These are phyloP conservation scores for Oryza coarctata DNA, from an alignment of 176 grass and related monocot genomes.

Conservation along the genomic window DNA sequence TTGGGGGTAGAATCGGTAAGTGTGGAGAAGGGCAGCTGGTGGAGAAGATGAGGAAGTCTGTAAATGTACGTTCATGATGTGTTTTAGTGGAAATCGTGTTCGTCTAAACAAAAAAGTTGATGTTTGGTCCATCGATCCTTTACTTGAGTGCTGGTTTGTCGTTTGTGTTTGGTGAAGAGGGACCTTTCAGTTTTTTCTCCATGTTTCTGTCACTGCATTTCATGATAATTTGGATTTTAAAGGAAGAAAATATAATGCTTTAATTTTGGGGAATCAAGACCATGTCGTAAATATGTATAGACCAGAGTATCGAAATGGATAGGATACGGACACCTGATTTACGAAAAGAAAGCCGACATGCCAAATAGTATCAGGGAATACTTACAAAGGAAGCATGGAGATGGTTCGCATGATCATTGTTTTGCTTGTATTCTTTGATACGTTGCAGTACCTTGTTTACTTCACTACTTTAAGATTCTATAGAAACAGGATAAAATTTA, in stretches of 20 bases:
- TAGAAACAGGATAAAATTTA: not conserved
- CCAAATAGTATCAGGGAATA: not conserved
- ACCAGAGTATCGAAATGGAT: not conserved
- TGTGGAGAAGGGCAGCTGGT: not conserved
- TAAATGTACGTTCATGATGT: not conserved
- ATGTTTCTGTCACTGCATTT: constrained; percentile 4
- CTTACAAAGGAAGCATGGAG: not conserved
- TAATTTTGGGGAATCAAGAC: not conserved
- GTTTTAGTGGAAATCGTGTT: not conserved
- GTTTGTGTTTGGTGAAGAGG: constrained; percentile 1
- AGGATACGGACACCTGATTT: not conserved
- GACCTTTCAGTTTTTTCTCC: not conserved
- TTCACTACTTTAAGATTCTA: not conserved
- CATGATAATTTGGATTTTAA: not conserved
- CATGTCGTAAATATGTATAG: not conserved
- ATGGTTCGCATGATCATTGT: not conserved
- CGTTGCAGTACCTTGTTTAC: not conserved
- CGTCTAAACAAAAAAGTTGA: not conserved
- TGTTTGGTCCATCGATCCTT: not conserved
- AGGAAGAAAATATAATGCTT: not conserved
- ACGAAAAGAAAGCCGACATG: not conserved
- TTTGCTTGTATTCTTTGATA: not conserved
- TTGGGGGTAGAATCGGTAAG: not conserved
- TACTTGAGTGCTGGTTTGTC: not conserved
- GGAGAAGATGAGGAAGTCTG: not conserved